Base-by-base conservation (phyloP, 768 basidiomycete species). In the Panaeolus papilionaceus region DNA sequence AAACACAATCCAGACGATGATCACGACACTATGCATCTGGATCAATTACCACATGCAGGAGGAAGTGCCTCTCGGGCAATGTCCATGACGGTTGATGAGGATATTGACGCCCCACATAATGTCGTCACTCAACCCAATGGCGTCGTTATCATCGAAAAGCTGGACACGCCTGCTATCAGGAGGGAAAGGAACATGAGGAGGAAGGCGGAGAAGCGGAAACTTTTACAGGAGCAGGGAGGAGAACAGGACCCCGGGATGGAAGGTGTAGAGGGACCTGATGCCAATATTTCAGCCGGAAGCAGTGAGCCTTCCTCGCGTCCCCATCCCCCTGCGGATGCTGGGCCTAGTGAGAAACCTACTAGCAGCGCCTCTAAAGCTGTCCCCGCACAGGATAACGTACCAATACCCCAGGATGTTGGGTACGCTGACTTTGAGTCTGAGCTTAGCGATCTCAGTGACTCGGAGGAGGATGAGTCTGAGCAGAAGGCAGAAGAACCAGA, bases 131-230 rank as follows among this genome's bases (percentile, higher is more conserved):
- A 73, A 51, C 74, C 75, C 2, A 75, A 76, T 63, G 75, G 75
- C 12, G 73, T 71, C 7, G 71, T 89, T 61, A 85, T 92, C 65
- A 85, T 93, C 66, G 91, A 93, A 73, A 86, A 88, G 67, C 80
- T 93, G 26, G 92, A 92, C 72, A 89, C 92, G 5, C 92, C 92
- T 40, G 84, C 84, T 3, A 89, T 86, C 45, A 86, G 92, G 4
- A 82, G 85, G 62, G 83, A 87, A 76, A 91, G 89, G 76, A 81
- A 81, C 20, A 75, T 79, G 67, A 81, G 83, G 8, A 80, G 77
- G 63, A 88, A 85, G 73, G 82, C 77, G 0, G 80, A 81, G 66
- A 78, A 75, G 68, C 75, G 73, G 61, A 74, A 70, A 49, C 67
- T 58, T 12, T 3, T 58, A 28, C 10, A 58, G 33, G 54, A 58